Evolutionary conservation across 148 eudicot species (phyloP).

Genomic region (Amaranthus hypochondriacus): DNA sequence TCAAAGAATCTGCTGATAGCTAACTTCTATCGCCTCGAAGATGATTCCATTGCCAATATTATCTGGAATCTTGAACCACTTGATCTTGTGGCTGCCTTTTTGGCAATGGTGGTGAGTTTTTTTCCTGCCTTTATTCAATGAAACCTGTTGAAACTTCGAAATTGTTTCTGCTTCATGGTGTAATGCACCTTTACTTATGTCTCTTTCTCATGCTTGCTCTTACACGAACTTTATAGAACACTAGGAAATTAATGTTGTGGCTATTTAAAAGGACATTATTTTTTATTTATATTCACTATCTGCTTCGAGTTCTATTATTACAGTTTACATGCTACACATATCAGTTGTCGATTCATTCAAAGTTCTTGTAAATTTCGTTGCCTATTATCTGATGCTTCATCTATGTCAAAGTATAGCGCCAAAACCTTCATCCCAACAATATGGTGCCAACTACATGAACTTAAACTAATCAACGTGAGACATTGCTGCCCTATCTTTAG

Average conservation of each 20-base stretch:
- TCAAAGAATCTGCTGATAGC: conserved; percentile 14
- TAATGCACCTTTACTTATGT: conserved; percentile 9
- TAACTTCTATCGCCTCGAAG: conserved; percentile 32
- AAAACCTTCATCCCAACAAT: no score
- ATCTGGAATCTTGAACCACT: conserved; percentile 67
- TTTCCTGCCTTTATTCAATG: not conserved
- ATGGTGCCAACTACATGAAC: no score
- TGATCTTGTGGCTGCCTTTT: conserved; percentile 51
- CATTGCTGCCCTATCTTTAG: no score
- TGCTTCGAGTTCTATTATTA: not conserved
- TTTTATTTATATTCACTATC: not conserved
- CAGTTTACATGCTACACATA: not conserved
- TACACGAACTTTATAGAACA: not conserved
- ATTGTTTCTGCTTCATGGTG: not conserved
- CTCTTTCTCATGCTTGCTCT: not conserved
- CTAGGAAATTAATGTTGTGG: conserved; percentile 2
- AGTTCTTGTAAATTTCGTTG: not conserved
- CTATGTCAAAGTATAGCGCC: not conserved
- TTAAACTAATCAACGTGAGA: no score
- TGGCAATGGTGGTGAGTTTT: conserved; percentile 78
- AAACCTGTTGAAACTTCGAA: not conserved
- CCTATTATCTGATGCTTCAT: not conserved
- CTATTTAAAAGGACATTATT: no score
- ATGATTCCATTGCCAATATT: conserved; percentile 70
- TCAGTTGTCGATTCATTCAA: not conserved